These are phyloP conservation scores for Penicillium nordicum DNA, from an alignment of 2,329 filamentous ascomycete genomes.

Conservation along the genomic window DNA sequence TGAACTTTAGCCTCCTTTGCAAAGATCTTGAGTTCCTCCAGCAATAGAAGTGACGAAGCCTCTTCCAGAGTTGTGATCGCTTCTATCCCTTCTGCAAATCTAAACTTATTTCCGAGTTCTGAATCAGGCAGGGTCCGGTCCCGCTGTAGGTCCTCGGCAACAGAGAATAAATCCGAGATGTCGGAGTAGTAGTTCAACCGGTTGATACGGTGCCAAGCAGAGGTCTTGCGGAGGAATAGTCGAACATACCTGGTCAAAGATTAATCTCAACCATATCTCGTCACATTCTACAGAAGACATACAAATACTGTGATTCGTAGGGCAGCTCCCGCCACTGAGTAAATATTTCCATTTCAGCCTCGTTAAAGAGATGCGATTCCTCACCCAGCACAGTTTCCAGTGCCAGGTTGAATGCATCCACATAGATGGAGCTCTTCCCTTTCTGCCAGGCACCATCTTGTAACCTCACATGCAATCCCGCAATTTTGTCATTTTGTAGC, in stretches of 20 bases:
- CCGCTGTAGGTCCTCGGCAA: slow-evolving; percentile 63
- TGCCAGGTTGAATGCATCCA: slow-evolving; percentile 93
- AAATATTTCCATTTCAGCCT: slow-evolving; percentile 74
- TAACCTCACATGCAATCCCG: slow-evolving; percentile 49
- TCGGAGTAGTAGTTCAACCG: slow-evolving; percentile 78
- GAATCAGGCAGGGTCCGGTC: slow-evolving; percentile 55
- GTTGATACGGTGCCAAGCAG: slow-evolving; percentile 81
- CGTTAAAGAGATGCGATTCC: slow-evolving; percentile 81
- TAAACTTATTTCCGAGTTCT: slow-evolving; percentile 58
- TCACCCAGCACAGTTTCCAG: slow-evolving; percentile 85
- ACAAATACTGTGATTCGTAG: slow-evolving; percentile 92
- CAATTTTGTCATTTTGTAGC: slow-evolving; percentile 50
- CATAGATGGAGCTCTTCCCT: slow-evolving; percentile 86
- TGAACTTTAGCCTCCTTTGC: slow-evolving; percentile 83
- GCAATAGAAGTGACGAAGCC: slow-evolving; percentile 72
- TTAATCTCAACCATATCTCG: background rate
- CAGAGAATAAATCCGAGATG: slow-evolving; percentile 67
- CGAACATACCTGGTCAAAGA: slow-evolving; percentile 68
- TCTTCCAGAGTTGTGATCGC: slow-evolving; percentile 77
- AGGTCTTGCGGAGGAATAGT: slow-evolving; percentile 86
- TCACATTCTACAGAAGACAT: slow-evolving; percentile 36
- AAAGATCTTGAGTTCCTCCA: slow-evolving; percentile 81
- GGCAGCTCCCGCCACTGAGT: slow-evolving; percentile 66
- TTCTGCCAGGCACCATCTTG: slow-evolving; percentile 64
- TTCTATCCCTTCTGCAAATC: slow-evolving; percentile 76